Conservation (phyloP, 805 yeast species). For the Tetrapisispora iriomotensis region DNA sequence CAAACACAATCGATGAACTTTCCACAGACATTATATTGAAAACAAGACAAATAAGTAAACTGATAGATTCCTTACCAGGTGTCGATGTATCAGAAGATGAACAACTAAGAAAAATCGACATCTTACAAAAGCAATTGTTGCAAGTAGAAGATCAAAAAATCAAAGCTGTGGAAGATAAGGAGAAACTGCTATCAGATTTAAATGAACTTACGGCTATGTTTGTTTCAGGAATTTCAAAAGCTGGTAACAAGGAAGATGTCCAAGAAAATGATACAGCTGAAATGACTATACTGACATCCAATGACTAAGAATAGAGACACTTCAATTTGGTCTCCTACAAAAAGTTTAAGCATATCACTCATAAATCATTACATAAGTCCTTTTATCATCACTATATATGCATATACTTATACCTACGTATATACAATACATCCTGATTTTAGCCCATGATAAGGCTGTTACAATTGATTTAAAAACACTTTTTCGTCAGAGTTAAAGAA, state of each 20-base stretch:
- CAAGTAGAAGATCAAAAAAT: constrained; percentile 50
- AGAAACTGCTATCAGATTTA: constrained; percentile 48
- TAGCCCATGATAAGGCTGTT: no score
- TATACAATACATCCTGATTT: no score
- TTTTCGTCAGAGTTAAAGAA: no score
- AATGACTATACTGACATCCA: no score
- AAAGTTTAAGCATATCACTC: no score
- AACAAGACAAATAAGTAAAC: constrained; percentile 73
- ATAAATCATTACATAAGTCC: no score
- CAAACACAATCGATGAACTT: constrained; percentile 57
- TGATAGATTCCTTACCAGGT: constrained; percentile 87
- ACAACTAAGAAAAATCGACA: constrained; percentile 56
- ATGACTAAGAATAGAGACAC: no score
- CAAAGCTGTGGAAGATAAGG: constrained; percentile 52
- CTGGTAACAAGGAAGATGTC: constrained; percentile 15
- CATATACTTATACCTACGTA: no score
- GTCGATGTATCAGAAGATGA: constrained; percentile 73
- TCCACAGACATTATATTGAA: constrained; percentile 78
- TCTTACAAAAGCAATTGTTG: constrained; percentile 51
- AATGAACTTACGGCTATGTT: constrained; percentile 52
- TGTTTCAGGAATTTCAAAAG: constrained; percentile 30
- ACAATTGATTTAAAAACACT: no score
- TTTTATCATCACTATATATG: no score
- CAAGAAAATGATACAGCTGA: not conserved
- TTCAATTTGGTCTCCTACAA: no score